A percentile compares a stretch with the other conserved stretches of the same genome.
Evolutionary conservation across 495 filamentous ascomycete species (phyloP).

Genomic region (Xylaria acuta): DNA sequence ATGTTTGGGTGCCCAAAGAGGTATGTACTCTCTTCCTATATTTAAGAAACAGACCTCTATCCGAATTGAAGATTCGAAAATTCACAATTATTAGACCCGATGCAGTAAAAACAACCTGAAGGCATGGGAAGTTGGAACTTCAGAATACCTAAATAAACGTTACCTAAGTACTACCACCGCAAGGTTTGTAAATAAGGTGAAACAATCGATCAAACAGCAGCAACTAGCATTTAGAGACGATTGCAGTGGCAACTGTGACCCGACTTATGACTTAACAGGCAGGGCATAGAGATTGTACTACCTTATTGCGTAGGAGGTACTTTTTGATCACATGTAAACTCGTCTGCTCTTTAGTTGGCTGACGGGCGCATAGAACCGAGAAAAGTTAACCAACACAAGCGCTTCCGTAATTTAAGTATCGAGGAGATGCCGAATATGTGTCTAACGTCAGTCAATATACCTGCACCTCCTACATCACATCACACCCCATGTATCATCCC

Average conservation of each 20-base stretch:
- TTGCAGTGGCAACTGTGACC: not conserved
- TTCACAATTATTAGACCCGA: too few relatives aligned
- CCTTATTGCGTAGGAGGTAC: too few relatives aligned
- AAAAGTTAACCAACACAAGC: not conserved
- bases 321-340: not conserved
- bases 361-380: too few relatives aligned
- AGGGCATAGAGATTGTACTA: not conserved
- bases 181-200: too few relatives aligned
- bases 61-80: too few relatives aligned
- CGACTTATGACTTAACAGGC: not conserved
- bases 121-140: too few relatives aligned
- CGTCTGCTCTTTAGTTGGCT: not conserved
- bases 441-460: not conserved
- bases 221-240: not conserved
- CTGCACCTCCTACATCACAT: not conserved
- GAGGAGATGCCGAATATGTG: not conserved
- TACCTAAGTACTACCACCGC: too few relatives aligned
- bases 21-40: too few relatives aligned
- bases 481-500: not conserved
- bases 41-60: too few relatives aligned
- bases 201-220: too few relatives aligned
- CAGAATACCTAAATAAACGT: too few relatives aligned
- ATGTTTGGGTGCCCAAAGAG: not conserved
- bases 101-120: too few relatives aligned
- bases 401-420: not conserved